Evolutionary conservation across 495 filamentous ascomycete genomes (phyloP).

Genomic region (Trichoderma orchidacearum): DNA sequence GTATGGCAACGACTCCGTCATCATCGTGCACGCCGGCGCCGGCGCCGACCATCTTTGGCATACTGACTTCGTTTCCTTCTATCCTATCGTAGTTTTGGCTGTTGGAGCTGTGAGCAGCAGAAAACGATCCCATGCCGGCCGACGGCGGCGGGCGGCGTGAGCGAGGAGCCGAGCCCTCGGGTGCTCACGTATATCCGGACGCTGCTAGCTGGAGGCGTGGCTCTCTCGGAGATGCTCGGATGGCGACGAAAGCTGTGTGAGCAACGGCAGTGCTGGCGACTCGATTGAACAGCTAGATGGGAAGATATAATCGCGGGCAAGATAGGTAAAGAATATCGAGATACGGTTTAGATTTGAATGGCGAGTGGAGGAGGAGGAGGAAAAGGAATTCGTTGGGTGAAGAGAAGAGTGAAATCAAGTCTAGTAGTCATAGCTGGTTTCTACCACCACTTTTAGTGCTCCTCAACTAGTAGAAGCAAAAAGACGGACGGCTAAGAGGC

Average conservation of each 20-base stretch:
- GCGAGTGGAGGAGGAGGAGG: background rate
- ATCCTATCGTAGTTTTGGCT: slow-evolving; percentile 15
- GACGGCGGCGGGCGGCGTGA: background rate
- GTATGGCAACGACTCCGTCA: slow-evolving; percentile 13
- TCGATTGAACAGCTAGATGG: no score
- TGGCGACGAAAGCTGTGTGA: no score
- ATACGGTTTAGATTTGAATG: no score
- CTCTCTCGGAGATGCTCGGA: background rate
- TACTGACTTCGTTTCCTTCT: slow-evolving; percentile 10
- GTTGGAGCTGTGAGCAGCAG: slow-evolving; percentile 7
- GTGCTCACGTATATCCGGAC: background rate
- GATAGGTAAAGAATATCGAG: no score
- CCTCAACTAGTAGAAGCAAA: background rate
- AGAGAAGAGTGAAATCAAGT: background rate
- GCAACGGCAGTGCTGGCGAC: no score
- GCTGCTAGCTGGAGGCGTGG: background rate
- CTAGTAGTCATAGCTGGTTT: background rate
- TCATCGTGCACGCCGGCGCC: slow-evolving; percentile 13
- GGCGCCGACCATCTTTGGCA: slow-evolving; percentile 9
- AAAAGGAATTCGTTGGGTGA: background rate
- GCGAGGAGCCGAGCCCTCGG: background rate
- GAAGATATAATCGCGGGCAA: no score
- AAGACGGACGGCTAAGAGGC: background rate
- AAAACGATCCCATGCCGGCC: background rate
- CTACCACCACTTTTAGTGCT: background rate